phyloP scores from a whole-genome alignment of 192 early-diverging fungal genomes.

The Obelidium mucronatum region DNA sequence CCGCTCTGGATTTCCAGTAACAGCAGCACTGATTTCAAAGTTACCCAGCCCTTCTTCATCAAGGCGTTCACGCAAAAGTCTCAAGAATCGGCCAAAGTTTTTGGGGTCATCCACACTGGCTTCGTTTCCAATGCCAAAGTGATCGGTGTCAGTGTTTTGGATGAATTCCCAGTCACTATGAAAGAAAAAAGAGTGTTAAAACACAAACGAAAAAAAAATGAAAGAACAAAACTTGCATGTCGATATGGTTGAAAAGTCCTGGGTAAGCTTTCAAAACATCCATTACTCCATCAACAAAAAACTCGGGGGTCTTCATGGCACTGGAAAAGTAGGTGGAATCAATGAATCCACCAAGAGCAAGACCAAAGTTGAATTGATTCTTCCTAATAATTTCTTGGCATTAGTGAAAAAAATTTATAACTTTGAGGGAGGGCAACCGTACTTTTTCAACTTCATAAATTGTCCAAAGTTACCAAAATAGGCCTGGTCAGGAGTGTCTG shows the following conservation, averaged over 20 bases:
- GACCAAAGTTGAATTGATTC: conserved; percentile 49
- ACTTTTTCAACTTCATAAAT: conserved; percentile 54
- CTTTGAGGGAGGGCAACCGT: neutral
- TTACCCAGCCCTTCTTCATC: conserved; percentile 58
- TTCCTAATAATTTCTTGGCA: neutral
- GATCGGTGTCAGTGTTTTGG: conserved; percentile 37
- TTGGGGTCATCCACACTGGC: conserved; percentile 72
- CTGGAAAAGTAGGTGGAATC: conserved; percentile 54
- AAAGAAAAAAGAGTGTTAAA: neutral
- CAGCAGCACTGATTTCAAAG: conserved; percentile 52
- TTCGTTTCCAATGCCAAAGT: conserved; percentile 60
- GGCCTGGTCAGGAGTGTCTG: neutral
- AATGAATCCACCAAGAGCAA: conserved; percentile 59
- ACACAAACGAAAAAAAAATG: neutral
- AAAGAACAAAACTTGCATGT: conserved; percentile 33
- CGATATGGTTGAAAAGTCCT: conserved; percentile 52
- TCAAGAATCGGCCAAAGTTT: conserved; percentile 81
- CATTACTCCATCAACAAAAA: conserved; percentile 49
- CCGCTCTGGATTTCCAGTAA: conserved; percentile 47
- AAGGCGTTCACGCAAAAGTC: conserved; percentile 73
- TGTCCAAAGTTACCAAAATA: conserved; percentile 59
- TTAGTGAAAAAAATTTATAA: no score
- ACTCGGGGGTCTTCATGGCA: conserved; percentile 40
- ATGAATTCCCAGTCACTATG: conserved; percentile 62
- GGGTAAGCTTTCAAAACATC: conserved; percentile 44